Evolutionary conservation across 2,329 filamentous ascomycete species (phyloP).

Genomic region (Zymoseptoria brevis): DNA sequence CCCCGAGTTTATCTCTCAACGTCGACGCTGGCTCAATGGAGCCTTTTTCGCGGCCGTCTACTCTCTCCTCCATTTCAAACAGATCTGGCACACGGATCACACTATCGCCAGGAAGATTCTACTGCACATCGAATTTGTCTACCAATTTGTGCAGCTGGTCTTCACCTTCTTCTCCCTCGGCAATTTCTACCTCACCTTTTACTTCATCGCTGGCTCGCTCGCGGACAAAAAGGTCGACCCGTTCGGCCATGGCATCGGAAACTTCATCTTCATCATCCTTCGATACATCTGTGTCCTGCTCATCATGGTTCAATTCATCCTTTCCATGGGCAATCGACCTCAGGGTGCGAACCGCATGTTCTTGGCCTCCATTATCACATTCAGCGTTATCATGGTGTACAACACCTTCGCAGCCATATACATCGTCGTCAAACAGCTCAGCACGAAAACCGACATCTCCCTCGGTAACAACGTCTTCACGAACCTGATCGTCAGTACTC

Average conservation of each 20-base stretch:
- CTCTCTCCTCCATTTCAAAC: constrained; percentile 87
- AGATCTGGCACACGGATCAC: constrained; percentile 90
- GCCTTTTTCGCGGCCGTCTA: constrained; percentile 98
- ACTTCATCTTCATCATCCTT: constrained; percentile 76
- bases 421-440: constrained; percentile 77
- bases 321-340: constrained; percentile 90
- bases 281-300: constrained; percentile 79
- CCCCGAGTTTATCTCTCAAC: constrained; percentile 94
- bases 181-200: constrained; percentile 99
- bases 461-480: constrained; percentile 88
- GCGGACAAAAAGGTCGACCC: constrained; percentile 74
- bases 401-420: constrained; percentile 83
- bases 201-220: constrained; percentile 90
- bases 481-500: constrained; percentile 83
- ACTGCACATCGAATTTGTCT: constrained; percentile 89
- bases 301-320: constrained; percentile 90
- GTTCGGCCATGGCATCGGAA: constrained; percentile 79
- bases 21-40: constrained; percentile 93
- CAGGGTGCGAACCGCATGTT: constrained; percentile 93
- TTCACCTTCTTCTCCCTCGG: constrained; percentile 97
- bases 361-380: constrained; percentile 78
- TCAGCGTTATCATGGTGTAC: constrained; percentile 89
- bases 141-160: constrained; percentile 83
- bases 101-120: constrained; percentile 81
- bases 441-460: constrained; percentile 35